These are phyloP conservation scores for Sphagnum tenellum DNA, from an alignment of 225 moss, liverwort and hornwort genomes.

Conservation along the genomic window DNA sequence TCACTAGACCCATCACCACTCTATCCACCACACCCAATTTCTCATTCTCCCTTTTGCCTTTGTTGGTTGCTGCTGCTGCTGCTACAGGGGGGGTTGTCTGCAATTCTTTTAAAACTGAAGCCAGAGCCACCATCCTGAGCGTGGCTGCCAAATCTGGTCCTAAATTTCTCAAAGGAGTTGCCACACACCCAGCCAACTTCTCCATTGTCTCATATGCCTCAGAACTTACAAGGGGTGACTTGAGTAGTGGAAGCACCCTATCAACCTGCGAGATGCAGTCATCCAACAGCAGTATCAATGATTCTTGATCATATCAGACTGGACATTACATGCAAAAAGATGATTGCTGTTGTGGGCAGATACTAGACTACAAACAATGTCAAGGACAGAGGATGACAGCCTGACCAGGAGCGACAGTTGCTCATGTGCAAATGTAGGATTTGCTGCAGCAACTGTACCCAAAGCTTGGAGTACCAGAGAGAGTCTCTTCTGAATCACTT, in stretches of 20 bases:
- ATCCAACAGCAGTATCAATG: no score
- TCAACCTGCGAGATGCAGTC: conserved; percentile 45
- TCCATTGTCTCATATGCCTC: conserved; percentile 77
- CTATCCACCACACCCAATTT: conserved; percentile 61
- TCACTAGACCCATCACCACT: conserved; percentile 68
- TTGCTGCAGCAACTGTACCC: conserved; percentile 71
- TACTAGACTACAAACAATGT: no score
- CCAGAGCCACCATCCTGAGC: conserved; percentile 58
- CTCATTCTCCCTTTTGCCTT: conserved; percentile 5
- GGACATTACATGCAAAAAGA: no score
- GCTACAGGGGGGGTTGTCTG: conserved; percentile 26
- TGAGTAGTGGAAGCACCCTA: conserved; percentile 78
- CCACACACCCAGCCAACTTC: conserved; percentile 72
- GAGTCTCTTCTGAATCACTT: conserved; percentile 53
- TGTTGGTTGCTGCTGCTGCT: conserved; percentile 18
- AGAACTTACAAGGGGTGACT: conserved; percentile 61
- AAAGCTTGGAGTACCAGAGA: conserved; percentile 68
- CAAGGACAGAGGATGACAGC: neutral
- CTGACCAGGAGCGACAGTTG: conserved; percentile 80
- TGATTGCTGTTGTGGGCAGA: no score
- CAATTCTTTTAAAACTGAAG: conserved; percentile 48
- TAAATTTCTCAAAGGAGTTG: conserved; percentile 57
- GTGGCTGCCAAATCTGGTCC: conserved; percentile 94
- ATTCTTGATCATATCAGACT: no score
- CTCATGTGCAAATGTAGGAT: conserved; percentile 76